Evolutionary conservation across 495 filamentous ascomycete genomes (phyloP), one percentile per base, ranked within the genome.

Genomic region (Lophiotrema nucula): DNA sequence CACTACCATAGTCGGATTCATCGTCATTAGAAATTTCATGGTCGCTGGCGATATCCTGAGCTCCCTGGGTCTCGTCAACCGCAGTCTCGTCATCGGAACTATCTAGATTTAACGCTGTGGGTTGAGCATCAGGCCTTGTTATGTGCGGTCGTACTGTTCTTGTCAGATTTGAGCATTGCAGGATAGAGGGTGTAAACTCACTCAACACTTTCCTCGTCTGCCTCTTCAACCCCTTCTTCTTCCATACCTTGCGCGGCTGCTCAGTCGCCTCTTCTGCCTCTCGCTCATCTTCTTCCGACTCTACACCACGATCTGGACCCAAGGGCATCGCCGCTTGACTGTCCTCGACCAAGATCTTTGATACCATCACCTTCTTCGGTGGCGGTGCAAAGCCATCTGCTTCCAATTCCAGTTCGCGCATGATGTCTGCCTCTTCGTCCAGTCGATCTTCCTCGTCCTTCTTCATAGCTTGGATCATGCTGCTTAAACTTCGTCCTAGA

Each of bases 221-320:
- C 38, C 92, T 80, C 73, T 97, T 97, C 67, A 90, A 84, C 0
- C 92, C 92, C 72, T 86, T 89, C 79, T 97, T 97, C 76, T 96
- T 96, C 76, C 85, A 96, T 2, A 81, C 72, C 46, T 79, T 82
- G 18, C 81, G 64, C 0, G 81, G 78, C 11, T 81, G 39, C 78
- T 53, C 27, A 56, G 51, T 56, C 56, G 62, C 12, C 3, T 43
- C 60, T 15, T 56, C 52, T 42, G 42, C 31, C 47, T 60, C 51
- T 55, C 46, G 74, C 2, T 53, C 63, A 18, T 52, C 46, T 38
- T 46, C 28, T 42, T 78, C 74, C 1, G 76, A 75, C 1, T 72
- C 72, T 44, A 79, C 76, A 24, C 79, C 78, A 25, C 82, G 82
- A 58, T 88, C 87, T 0, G 83, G 86, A 2, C 83, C 86, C 0